These are phyloP conservation scores for Mitosporidium daphniae DNA, from an alignment of 371 early-diverging fungal genomes.

Conservation along the genomic window DNA sequence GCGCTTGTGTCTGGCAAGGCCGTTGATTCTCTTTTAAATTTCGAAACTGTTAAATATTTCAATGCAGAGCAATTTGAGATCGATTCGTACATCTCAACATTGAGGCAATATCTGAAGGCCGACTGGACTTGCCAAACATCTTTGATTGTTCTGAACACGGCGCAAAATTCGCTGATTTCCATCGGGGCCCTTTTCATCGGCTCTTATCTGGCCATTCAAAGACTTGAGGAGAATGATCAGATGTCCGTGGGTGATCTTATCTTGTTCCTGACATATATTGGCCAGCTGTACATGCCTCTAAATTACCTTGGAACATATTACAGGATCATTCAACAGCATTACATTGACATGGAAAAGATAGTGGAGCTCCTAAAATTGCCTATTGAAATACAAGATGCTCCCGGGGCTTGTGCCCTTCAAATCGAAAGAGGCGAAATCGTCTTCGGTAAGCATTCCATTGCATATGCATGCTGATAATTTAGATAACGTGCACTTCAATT, in stretches of 20 bases:
- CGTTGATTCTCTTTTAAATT: constrained; percentile 65
- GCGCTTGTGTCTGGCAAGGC: constrained; percentile 16
- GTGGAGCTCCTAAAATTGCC: no score
- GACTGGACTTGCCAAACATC: constrained; percentile 25
- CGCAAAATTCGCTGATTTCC: constrained; percentile 42
- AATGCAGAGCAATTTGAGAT: constrained; percentile 24
- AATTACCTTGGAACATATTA: constrained; percentile 18
- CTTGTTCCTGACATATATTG: constrained; percentile 34
- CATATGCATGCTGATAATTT: no score
- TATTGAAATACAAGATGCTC: no score
- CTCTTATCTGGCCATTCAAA: constrained; percentile 28
- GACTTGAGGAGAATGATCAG: constrained; percentile 22
- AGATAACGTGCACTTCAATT: no score
- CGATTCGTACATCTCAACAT: constrained; percentile 23
- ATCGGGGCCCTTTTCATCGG: constrained; percentile 25
- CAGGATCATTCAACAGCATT: constrained; percentile 26
- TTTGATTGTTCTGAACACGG: constrained; percentile 29
- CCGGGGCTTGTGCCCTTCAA: no score
- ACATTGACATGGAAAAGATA: constrained; percentile 71
- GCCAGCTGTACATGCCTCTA: constrained; percentile 26
- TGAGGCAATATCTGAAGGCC: constrained; percentile 32
- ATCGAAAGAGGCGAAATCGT: no score
- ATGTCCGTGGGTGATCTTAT: constrained; percentile 49
- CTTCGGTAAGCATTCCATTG: no score
- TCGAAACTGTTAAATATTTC: constrained; percentile 65